Evolutionary conservation across 495 filamentous ascomycete species (phyloP), one percentile per base, ranked within the genome.

Genomic region (Penicillium bovifimosum): DNA sequence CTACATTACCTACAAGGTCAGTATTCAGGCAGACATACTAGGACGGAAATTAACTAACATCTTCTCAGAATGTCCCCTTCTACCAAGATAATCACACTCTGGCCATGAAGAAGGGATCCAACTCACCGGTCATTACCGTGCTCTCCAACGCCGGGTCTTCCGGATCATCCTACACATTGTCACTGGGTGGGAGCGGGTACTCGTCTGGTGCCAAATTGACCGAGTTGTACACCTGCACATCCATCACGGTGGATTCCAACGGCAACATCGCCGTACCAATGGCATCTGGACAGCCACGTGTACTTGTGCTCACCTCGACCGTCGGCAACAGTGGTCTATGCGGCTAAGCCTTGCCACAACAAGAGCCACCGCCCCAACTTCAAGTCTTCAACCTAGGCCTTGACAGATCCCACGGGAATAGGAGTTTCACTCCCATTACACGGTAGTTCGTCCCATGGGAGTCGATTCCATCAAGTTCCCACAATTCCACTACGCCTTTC

Each of bases 71-170:
- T 20, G 18, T 58, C 16, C 68, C 77, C 1, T 72, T 81, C 41
- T 83, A 79, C 62, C 72, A 69, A 5, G 80, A 83, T 49, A 68
- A 58, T 41, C 62, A 72, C 36, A 82, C 75, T 5, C 64, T 88
- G 17, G 83, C 75, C 5, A 76, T 85, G 66, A 72, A 80, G 16
- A 88, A 88, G 63, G 85, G 85, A 4, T 61, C 52, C n/a, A 58
- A 65, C 3, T 62, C 61, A 1, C 77, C 80, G 50, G 65, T 84
- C 36, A 67, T 87, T 35, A 76, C 76, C 0, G 72, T 86, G 0
- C 71, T 81, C 27, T 78, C 79, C 5, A 86, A 86, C 54, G 54
- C 69, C 6, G 85, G 85, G 0, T 53, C 68, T 0, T 63, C 61
- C 6, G 75, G 76, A 0, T 65, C 61, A 18, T 63, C 63, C 0